Evolutionary conservation across 495 filamentous ascomycete species (phyloP).

Genomic region (Penicillium herquei): DNA sequence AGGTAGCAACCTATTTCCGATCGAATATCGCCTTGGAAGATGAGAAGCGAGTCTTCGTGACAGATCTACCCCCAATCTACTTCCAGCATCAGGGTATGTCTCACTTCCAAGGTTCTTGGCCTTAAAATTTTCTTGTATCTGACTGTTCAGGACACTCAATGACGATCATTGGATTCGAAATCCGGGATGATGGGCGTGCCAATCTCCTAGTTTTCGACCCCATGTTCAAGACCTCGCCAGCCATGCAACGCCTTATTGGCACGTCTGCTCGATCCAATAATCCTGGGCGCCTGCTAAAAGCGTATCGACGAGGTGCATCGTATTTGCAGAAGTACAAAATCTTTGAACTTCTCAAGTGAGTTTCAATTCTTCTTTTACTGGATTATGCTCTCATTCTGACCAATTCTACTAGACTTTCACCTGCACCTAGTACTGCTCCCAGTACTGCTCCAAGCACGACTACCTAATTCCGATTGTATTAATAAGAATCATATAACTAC

Average conservation of each 20-base stretch:
- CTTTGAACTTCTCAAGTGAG: constrained; percentile 79
- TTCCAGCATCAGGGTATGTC: constrained; percentile 75
- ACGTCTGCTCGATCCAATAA: constrained; percentile 39
- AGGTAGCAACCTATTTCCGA: constrained; percentile 74
- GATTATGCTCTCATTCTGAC: no score
- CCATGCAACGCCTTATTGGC: constrained; percentile 56
- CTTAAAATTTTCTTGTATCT: not conserved
- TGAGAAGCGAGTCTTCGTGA: constrained; percentile 58
- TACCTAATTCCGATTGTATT: no score
- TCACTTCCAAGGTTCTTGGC: not conserved
- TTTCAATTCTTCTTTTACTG: not conserved
- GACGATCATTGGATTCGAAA: constrained; percentile 87
- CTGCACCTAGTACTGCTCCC: no score
- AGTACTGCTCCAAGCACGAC: no score
- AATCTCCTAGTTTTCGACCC: constrained; percentile 90
- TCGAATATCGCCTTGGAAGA: constrained; percentile 36
- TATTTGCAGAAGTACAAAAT: constrained; percentile 68
- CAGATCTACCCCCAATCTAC: constrained; percentile 78
- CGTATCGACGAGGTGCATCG: constrained; percentile 64
- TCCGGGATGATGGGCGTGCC: constrained; percentile 57
- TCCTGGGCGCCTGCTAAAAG: constrained; percentile 59
- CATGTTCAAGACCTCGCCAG: constrained; percentile 69
- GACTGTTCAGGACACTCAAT: constrained; percentile 71
- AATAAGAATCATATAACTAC: no score
- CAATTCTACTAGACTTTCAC: no score